phyloP scores from a whole-genome alignment of 2,329 filamentous ascomycete genomes.

The Pseudovirgaria hyperparasitica region DNA sequence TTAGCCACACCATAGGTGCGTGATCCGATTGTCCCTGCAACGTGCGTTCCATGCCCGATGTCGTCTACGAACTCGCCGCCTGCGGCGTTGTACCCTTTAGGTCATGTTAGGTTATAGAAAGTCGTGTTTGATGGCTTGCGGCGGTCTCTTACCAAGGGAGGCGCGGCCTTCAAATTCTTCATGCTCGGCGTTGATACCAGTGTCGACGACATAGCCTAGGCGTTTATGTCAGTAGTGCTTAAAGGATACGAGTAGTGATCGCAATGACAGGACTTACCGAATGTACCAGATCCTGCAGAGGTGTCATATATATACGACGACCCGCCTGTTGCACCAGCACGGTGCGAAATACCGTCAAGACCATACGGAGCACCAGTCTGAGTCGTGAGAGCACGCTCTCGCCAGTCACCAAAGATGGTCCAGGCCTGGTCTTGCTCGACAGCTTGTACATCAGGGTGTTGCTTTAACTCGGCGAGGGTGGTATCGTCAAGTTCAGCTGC shows the following conservation, averaged over 20 bases:
- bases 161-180: constrained; percentile 19
- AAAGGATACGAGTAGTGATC: too few species aligned
- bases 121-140: too few species aligned
- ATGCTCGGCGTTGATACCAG: constrained; percentile 46
- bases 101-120: too few species aligned
- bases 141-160: constrained; percentile 4
- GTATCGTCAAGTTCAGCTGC: too few species aligned
- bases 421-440: too few species aligned
- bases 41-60: constrained; percentile 21
- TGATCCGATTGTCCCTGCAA: constrained; percentile 18
- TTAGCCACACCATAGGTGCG: constrained; percentile 20
- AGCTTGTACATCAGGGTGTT: too few species aligned
- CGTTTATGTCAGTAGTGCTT: too few species aligned
- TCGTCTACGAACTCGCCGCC: constrained; percentile 7
- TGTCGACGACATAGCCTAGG: constrained; percentile 56
- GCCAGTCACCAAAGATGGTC: too few species aligned
- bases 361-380: constrained; percentile 15
- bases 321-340: constrained; percentile 8
- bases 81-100: constrained; percentile 4
- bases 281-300: constrained; percentile 13
- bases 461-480: too few species aligned
- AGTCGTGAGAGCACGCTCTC: too few species aligned
- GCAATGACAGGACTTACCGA: too few species aligned
- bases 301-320: constrained; percentile 19
- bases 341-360: constrained; percentile 17